These are phyloP conservation scores for Kazachstania taianensis DNA, from an alignment of 805 yeast species.

Conservation along the genomic window DNA sequence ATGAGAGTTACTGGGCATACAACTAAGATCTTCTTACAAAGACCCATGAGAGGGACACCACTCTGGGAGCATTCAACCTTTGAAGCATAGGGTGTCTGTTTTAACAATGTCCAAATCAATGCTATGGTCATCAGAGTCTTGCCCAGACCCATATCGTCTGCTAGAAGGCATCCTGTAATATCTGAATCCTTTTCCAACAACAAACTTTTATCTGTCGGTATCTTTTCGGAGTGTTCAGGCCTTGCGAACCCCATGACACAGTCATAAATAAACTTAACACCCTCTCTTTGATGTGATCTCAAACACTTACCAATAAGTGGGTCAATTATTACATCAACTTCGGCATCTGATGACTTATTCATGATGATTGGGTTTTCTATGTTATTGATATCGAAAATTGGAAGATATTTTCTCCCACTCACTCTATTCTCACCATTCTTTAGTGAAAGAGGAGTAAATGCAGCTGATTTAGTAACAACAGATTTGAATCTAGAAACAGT, in stretches of 20 bases:
- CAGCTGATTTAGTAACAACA: conserved; percentile 9
- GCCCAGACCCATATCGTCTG: conserved; percentile 97
- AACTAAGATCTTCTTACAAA: conserved; percentile 52
- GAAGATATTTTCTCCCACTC: conserved; percentile 20
- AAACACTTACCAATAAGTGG: conserved; percentile 42
- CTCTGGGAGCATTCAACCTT: conserved; percentile 27
- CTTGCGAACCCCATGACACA: conserved; percentile 64
- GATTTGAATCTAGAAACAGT: conserved; percentile 11
- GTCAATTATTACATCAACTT: conserved; percentile 47
- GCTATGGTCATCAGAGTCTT: conserved; percentile 81
- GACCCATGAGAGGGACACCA: conserved; percentile 28
- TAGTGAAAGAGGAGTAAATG: conserved; percentile 4
- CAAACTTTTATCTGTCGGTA: conserved; percentile 8
- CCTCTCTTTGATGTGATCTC: conserved; percentile 83
- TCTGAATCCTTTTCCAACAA: conserved; percentile 19
- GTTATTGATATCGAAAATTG: conserved; percentile 32
- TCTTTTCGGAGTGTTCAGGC: neutral
- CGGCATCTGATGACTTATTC: conserved; percentile 28
- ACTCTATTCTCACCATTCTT: conserved; percentile 7
- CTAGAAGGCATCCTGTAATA: conserved; percentile 64
- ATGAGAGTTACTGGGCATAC: conserved; percentile 90
- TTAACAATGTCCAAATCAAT: conserved; percentile 71
- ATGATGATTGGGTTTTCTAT: conserved; percentile 33
- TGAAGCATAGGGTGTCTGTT: conserved; percentile 44
- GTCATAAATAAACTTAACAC: conserved; percentile 70